phyloP scores from a whole-genome alignment of 495 filamentous ascomycete genomes.

The Elaphomyces granulatus region DNA sequence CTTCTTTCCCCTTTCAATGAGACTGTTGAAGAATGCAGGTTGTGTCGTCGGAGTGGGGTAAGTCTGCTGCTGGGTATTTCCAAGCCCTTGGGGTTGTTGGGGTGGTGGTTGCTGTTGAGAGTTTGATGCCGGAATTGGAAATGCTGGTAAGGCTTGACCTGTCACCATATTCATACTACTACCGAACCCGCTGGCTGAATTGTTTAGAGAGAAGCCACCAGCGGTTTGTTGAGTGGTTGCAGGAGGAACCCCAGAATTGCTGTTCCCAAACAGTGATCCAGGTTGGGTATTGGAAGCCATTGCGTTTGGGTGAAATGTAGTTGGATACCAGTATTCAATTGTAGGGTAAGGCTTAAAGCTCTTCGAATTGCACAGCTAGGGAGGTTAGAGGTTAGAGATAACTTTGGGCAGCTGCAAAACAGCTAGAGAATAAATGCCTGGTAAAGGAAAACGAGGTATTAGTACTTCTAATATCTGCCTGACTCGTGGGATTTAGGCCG shows the following conservation, averaged over 20 bases:
- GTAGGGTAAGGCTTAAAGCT: no score
- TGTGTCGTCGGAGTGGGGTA: conserved; percentile 21
- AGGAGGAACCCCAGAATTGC: conserved; percentile 17
- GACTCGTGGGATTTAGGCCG: no score
- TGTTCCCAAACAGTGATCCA: conserved; percentile 24
- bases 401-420: no score
- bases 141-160: background rate
- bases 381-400: no score
- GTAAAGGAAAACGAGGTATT: no score
- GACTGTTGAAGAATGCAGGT: conserved; percentile 72
- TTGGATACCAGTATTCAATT: no score
- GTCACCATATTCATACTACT: conserved; percentile 4
- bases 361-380: no score
- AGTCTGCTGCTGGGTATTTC: conserved; percentile 17
- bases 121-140: background rate
- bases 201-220: conserved; percentile 24
- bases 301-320: no score
- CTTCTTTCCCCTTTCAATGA: conserved; percentile 60
- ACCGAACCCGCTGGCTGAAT: conserved; percentile 17
- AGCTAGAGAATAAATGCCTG: no score
- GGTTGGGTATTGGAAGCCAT: no score
- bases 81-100: conserved; percentile 22
- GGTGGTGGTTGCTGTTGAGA: conserved; percentile 11
- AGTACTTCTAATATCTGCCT: no score
- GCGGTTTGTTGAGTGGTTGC: conserved; percentile 14